These are phyloP conservation scores for Aureobasidium sp. DNA, from an alignment of 2,329 filamentous ascomycete species.

Conservation along the genomic window DNA sequence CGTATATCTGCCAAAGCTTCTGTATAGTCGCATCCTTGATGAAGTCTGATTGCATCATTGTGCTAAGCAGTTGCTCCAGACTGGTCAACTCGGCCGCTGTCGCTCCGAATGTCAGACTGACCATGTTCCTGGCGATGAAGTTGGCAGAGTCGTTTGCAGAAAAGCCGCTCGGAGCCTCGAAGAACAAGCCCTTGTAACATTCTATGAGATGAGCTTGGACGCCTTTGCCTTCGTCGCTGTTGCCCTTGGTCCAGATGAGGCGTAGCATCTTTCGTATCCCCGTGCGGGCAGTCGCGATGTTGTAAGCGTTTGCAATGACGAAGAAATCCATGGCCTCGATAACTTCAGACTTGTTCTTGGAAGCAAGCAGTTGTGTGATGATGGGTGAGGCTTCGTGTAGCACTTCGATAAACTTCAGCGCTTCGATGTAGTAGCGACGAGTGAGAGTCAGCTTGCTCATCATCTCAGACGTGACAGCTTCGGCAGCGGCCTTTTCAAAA, in stretches of 20 bases:
- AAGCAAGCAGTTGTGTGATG: conserved; percentile 80
- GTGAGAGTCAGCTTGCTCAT: conserved; percentile 83
- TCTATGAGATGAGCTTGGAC: conserved; percentile 96
- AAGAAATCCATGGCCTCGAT: conserved; percentile 99
- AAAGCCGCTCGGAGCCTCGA: conserved; percentile 86
- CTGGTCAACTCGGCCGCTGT: conserved; percentile 93
- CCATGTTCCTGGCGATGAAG: conserved; percentile 97
- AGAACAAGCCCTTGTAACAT: conserved; percentile 92
- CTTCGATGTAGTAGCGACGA: conserved; percentile 85
- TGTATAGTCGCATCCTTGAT: conserved; percentile 78
- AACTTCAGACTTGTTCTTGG: conserved; percentile 95
- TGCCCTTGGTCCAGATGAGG: conserved; percentile 98
- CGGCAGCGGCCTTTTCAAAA: conserved; percentile 71
- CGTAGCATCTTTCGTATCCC: conserved; percentile 94
- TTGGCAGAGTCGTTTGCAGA: conserved; percentile 84
- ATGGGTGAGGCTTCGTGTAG: conserved; percentile 73
- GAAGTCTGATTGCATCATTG: conserved; percentile 92
- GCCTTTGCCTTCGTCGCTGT: conserved; percentile 97
- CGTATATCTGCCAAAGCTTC: conserved; percentile 97
- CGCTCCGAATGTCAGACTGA: conserved; percentile 91
- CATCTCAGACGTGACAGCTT: conserved; percentile 80
- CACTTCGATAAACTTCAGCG: conserved; percentile 86
- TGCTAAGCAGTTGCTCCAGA: conserved; percentile 85
- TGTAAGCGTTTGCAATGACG: conserved; percentile 89
- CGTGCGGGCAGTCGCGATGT: conserved; percentile 83